Conservation (phyloP, 1,284 basidiomycete species). For the Bondarzewia mesenterica region DNA sequence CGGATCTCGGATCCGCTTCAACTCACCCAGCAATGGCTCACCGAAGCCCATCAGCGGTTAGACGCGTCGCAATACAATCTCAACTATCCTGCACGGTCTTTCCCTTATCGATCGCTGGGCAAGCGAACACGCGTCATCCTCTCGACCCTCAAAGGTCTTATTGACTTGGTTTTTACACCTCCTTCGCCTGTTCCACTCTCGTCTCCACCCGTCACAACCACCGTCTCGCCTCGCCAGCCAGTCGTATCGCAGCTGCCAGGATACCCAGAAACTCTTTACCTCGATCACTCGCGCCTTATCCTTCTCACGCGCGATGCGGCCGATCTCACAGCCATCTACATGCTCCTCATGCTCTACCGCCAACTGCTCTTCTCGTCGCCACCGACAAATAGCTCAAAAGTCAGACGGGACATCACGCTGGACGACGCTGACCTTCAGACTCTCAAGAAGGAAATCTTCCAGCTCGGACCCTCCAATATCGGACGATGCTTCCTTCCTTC, state of each 20-base stretch:
- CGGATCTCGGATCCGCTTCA: conserved; percentile 24
- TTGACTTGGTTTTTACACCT: conserved; percentile 63
- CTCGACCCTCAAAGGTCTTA: conserved; percentile 54
- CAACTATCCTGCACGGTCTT: conserved; percentile 14
- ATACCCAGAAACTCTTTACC: conserved; percentile 79
- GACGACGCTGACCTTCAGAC: conserved; percentile 40
- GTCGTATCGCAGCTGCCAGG: conserved; percentile 29
- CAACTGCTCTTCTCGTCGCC: conserved; percentile 53
- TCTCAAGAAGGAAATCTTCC: conserved; percentile 72
- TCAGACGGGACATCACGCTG: conserved; percentile 8
- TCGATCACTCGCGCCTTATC: conserved; percentile 71
- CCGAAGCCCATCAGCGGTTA: conserved; percentile 30
- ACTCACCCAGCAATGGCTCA: conserved; percentile 60
- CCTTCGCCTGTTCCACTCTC: conserved; percentile 29
- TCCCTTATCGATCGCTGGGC: conserved; percentile 12
- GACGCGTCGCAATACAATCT: conserved; percentile 15
- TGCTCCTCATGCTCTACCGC: conserved; percentile 75
- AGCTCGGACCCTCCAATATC: conserved; percentile 56
- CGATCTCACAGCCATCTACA: conserved; percentile 71
- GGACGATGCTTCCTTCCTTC: conserved; percentile 41
- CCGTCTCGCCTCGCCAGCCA: conserved; percentile 25
- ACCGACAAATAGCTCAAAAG: conserved; percentile 4
- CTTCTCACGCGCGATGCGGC: conserved; percentile 66
- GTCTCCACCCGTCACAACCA: conserved; percentile 21
- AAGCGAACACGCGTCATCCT: conserved; percentile 24